phyloP scores from a whole-genome alignment of 345 rosid genomes.

The Cochlearia excelsa region DNA sequence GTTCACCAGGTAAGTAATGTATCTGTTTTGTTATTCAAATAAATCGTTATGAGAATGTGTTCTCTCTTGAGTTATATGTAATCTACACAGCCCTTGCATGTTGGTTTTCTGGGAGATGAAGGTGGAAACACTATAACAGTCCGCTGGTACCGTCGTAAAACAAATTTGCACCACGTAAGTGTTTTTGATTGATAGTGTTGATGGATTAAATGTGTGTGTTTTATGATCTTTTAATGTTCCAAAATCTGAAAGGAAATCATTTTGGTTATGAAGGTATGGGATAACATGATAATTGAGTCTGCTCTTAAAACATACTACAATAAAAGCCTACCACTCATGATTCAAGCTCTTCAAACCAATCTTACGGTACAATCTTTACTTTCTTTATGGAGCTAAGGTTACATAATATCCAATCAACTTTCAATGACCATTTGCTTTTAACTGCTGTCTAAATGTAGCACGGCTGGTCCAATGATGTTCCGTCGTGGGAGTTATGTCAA shows the following conservation, averaged over 20 bases:
- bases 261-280: conserved; percentile 58
- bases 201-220: neutral
- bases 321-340: conserved; percentile 61
- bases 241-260: neutral
- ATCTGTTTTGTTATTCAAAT: neutral
- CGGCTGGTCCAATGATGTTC: conserved; percentile 56
- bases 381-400: neutral
- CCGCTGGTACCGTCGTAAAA: conserved; percentile 78
- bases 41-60: neutral
- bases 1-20: conserved; percentile 71
- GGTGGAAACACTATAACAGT: conserved; percentile 86
- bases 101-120: conserved; percentile 84
- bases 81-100: conserved; percentile 75
- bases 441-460: conserved; percentile 37
- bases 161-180: conserved; percentile 94
- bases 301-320: conserved; percentile 75
- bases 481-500: conserved; percentile 63
- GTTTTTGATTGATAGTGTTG: neutral
- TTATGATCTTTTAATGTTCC: neutral
- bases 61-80: conserved; percentile 18
- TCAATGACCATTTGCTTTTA: neutral
- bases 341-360: conserved; percentile 60
- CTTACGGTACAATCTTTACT: conserved; percentile 52
- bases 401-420: conserved; percentile 10
- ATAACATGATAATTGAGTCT: conserved; percentile 79